phyloP scores from a whole-genome alignment of 139 green algal species.

The Pycnococcus provasolii region DNA sequence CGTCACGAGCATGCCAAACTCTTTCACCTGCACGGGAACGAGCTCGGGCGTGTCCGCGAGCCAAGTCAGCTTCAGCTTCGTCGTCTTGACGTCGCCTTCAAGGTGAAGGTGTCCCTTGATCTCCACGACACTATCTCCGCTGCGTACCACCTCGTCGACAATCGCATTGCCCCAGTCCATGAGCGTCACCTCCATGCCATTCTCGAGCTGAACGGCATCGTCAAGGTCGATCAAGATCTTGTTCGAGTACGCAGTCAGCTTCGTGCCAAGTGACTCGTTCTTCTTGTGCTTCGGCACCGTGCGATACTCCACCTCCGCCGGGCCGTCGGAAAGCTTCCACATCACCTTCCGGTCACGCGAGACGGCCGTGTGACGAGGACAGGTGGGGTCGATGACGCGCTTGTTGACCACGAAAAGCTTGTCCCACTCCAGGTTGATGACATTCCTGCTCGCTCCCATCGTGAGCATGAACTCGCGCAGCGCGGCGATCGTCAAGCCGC shows the following conservation, averaged over 20 bases:
- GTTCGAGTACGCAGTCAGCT: slow-evolving; percentile 36
- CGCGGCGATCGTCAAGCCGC: slow-evolving; percentile 51
- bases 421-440: slow-evolving; percentile 85
- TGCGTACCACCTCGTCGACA: slow-evolving; percentile 35
- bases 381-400: slow-evolving; percentile 54
- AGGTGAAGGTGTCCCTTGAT: slow-evolving; percentile 64
- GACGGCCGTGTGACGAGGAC: slow-evolving; percentile 78
- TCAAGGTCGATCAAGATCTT: slow-evolving; percentile 62
- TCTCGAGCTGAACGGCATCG: slow-evolving; percentile 61
- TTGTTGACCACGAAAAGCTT: slow-evolving; percentile 99
- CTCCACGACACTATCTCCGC: slow-evolving; percentile 28
- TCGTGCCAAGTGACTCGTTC: slow-evolving; percentile 61
- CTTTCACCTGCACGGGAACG: slow-evolving; percentile 42
- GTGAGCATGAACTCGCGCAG: slow-evolving; percentile 87
- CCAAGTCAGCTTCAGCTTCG: slow-evolving; percentile 95
- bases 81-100: slow-evolving; percentile 85
- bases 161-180: slow-evolving; percentile 98
- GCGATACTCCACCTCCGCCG: slow-evolving; percentile 30
- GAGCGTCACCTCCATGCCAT: slow-evolving; percentile 88
- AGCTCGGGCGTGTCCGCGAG: slow-evolving; percentile 51
- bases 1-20: slow-evolving; percentile 91
- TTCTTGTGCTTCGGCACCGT: slow-evolving; percentile 83
- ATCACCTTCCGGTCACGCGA: slow-evolving; percentile 38
- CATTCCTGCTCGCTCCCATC: slow-evolving; percentile 86
- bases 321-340: slow-evolving; percentile 50